Evolutionary conservation across 2,329 filamentous ascomycete genomes (phyloP), one percentile per base, ranked within the genome.

Genomic region (Raffaelea deltoideospora): DNA sequence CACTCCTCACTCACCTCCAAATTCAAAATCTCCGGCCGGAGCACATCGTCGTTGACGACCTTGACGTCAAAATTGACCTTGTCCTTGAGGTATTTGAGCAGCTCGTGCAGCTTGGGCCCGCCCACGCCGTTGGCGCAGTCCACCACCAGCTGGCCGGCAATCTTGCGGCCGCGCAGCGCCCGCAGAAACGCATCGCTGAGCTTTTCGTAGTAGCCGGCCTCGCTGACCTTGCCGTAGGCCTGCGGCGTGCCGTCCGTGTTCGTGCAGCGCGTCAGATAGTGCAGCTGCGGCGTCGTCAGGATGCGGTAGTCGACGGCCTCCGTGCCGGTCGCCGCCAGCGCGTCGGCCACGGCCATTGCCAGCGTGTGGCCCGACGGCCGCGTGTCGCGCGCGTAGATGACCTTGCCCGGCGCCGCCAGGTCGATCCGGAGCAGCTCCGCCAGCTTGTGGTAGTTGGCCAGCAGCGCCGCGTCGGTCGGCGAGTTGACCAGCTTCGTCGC

Each of bases 111-210:
- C 63, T 95, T 94, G 29, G 88, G 87, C 3, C 85, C 90, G 48
- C 90, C 90, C 41, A 98, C 86, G 50, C 90, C 90, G 52, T 98
- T 98, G 50, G 90, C 90, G 56, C 88, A 94, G 58, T 98, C 90
- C 13, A 98, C 85, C 7, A 76, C 83, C 44, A 98, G 64, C 39
- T 70, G 59, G 6, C 86, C 86, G 35, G 72, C 64, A 30, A 85
- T 66, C 56, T 79, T 87, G 48, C 76, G 76, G 44, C 80, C 76
- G 47, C 76, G 75, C 59, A 95, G 79, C 38, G 88, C 82, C 43
- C 74, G 76, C 54, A 80, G 79, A 61, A 95, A 95, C 18, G 90
- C 87, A 41, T 74, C 69, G 29, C 75, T 72, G 37, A 95, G 72
- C 66, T 98, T 98, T 61, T 90, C 73, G 58, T 96, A 96, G 63